Evolutionary conservation across 1,139 yeast species (phyloP).

Genomic region (Yamadazyma siamensis): DNA sequence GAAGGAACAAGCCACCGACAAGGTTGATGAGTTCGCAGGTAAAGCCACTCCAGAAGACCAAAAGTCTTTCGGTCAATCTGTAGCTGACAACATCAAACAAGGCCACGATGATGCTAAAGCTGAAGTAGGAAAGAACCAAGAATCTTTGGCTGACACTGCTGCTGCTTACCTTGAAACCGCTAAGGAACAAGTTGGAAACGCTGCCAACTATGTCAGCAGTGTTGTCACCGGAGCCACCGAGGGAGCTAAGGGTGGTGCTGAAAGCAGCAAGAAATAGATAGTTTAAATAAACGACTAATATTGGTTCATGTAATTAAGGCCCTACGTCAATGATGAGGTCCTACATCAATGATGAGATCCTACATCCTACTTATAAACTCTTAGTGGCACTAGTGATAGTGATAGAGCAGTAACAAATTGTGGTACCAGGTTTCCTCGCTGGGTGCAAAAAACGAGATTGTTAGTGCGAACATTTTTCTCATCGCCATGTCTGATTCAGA

Average conservation of each 20-base stretch:
- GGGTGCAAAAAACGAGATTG: too few species aligned
- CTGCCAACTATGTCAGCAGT: constrained; percentile 59
- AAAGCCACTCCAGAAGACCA: constrained; percentile 56
- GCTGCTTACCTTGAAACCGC: constrained; percentile 60
- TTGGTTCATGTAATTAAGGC: too few species aligned
- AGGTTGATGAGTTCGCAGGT: constrained; percentile 61
- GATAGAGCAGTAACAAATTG: too few species aligned
- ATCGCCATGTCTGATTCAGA: constrained; percentile 5
- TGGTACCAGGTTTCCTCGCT: background rate
- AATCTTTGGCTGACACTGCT: constrained; percentile 53
- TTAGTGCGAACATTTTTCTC: constrained; percentile 1
- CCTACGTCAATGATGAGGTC: too few species aligned
- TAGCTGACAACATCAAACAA: constrained; percentile 50
- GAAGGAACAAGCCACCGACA: constrained; percentile 68
- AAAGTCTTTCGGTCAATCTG: constrained; percentile 67
- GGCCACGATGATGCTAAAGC: constrained; percentile 52
- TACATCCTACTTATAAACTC: too few species aligned
- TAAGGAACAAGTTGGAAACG: constrained; percentile 56
- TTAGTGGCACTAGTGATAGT: too few species aligned
- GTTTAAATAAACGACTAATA: constrained; percentile 1
- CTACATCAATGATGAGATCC: too few species aligned
- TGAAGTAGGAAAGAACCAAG: constrained; percentile 25
- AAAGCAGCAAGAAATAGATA: constrained; percentile 22
- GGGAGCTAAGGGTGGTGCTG: constrained; percentile 50
- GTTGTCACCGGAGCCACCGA: constrained; percentile 59